A percentile compares a stretch with the other conserved stretches of the same genome.
phyloP scores from a whole-genome alignment of 148 eudicot genomes.

The Vaccinium corymbosum region DNA sequence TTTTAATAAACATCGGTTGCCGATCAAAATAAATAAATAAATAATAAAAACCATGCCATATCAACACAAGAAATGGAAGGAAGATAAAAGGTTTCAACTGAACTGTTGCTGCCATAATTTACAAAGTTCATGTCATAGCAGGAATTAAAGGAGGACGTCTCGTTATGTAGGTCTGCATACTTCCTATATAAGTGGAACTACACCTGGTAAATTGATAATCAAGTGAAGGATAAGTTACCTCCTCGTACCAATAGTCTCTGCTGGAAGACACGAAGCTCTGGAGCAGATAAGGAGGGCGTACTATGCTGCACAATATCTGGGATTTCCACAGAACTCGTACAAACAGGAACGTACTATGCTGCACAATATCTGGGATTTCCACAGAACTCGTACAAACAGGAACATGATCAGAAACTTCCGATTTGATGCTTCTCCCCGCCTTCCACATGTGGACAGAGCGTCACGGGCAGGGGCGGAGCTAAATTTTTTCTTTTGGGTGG shows the following conservation, averaged over 20 bases:
- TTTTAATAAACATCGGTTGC: too few species aligned
- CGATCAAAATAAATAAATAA: too few species aligned
- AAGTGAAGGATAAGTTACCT: constrained; percentile 7
- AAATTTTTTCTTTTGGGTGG: too few species aligned
- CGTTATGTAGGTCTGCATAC: neutral
- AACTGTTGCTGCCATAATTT: neutral
- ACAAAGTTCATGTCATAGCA: neutral
- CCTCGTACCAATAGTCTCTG: constrained; percentile 70
- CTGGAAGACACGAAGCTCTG: constrained; percentile 87
- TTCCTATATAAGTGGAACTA: neutral
- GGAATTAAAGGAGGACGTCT: neutral
- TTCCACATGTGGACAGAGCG: constrained; percentile 54
- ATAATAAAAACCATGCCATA: neutral
- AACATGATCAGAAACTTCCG: constrained; percentile 96
- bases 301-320: constrained; percentile 37
- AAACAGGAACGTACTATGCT: constrained; percentile 83
- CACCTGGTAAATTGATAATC: neutral
- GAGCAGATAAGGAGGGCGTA: constrained; percentile 81
- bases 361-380: constrained; percentile 28
- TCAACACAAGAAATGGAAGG: neutral
- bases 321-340: constrained; percentile 40
- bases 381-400: constrained; percentile 66
- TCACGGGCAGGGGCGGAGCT: neutral
- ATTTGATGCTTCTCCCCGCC: constrained; percentile 62
- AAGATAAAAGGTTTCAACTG: neutral